phyloP scores from a whole-genome alignment of 495 filamentous ascomycete genomes.

The Aspergillus avenaceus region DNA sequence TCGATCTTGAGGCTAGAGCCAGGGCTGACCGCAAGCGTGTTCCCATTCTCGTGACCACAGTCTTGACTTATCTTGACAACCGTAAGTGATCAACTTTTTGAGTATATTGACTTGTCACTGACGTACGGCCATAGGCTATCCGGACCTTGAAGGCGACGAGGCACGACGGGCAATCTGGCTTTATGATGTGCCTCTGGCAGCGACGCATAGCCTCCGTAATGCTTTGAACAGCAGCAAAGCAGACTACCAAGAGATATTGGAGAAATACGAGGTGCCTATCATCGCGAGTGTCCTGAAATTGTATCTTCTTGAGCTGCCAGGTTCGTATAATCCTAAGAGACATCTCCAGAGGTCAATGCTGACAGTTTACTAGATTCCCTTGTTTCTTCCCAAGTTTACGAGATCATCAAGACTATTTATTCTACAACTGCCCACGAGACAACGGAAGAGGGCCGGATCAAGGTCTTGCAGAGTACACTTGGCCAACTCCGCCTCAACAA shows the following conservation, averaged over 20 bases:
- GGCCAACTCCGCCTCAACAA: constrained; percentile 94
- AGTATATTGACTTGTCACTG: constrained; percentile 2
- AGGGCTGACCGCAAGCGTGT: constrained; percentile 93
- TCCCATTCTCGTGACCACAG: constrained; percentile 84
- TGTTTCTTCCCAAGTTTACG: constrained; percentile 96
- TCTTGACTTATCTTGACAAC: constrained; percentile 91
- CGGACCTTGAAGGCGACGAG: constrained; percentile 95
- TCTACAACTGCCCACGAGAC: constrained; percentile 68
- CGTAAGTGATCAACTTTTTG: constrained; percentile 39
- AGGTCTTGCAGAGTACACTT: constrained; percentile 92
- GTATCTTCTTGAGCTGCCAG: constrained; percentile 92
- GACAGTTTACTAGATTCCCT: constrained; percentile 66
- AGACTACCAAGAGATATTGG: constrained; percentile 69
- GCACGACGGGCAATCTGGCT: constrained; percentile 91
- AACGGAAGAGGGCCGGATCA: constrained; percentile 68
- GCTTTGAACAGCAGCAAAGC: constrained; percentile 85
- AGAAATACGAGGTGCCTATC: constrained; percentile 86
- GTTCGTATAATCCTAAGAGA: constrained; percentile 42
- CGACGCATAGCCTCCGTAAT: constrained; percentile 79
- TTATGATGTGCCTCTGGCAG: constrained; percentile 78
- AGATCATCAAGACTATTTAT: constrained; percentile 98
- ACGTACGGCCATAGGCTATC: constrained; percentile 59
- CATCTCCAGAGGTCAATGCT: not conserved
- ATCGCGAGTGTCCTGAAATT: constrained; percentile 92
- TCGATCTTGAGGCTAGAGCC: constrained; percentile 92